Evolutionary conservation across 331 rosid species (phyloP), one percentile per base, ranked within the genome.

Genomic region (Rosa hybrid): DNA sequence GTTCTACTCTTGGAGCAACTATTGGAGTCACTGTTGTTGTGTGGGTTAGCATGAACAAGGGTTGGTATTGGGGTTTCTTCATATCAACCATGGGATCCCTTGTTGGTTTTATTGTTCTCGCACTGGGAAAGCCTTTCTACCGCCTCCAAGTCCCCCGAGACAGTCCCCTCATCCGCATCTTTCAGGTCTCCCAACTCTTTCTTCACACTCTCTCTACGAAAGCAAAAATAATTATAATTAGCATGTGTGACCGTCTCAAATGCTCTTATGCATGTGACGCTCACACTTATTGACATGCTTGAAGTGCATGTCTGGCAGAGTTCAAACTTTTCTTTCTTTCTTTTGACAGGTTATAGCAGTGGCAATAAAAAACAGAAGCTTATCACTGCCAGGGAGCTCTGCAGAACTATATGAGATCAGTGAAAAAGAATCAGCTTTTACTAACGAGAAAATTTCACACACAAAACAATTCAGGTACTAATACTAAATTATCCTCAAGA

Each of bases 51-150:
- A 88, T 87, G 0, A 85, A 88, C 7, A 83, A 17, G 77, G 88
- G 81, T 51, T 94, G 97, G 97, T 90, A 84, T 81, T 92, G 96
- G 97, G 98, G 98, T 0, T 94, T 92, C 80, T 79, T 92, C 71
- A 90, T 90, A 13, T 74, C 87, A 63, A 87, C 94, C 23, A 54
- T 88, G 4, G 87, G 91, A 69, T 42, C 96, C 25, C 77, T 87
- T 74, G 2, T 92, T 76, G 98, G 97, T 5, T 90, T 89, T 73
- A 17, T 84, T 4, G 76, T 91, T 27, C 82, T 94, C 81, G 91
- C 89, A 42, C 60, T 88, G 72, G 98, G 98, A 21, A 94, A 90
- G 70, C 91, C 96, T 30, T 87, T 89, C 83, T 94, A 92, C 81
- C 84, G 96, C 63, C 86, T 86, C 77, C 89, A 75, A 83, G 44